A percentile compares a stretch with the other conserved stretches of the same genome.
Conservation (phyloP, 352 stramenopile species). For the Phytophthora foliorum region DNA sequence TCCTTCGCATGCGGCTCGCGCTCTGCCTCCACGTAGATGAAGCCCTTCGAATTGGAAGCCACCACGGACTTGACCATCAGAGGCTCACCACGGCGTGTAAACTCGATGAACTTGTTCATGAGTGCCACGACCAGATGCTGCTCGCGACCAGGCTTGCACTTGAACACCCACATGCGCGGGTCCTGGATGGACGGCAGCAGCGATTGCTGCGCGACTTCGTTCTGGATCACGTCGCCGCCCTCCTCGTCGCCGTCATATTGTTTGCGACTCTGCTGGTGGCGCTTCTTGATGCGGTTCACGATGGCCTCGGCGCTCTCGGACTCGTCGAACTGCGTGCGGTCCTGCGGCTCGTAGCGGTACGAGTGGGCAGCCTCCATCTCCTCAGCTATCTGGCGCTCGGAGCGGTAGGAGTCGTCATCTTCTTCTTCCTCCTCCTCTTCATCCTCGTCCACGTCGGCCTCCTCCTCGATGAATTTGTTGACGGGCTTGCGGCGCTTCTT, state of each 20-base stretch:
- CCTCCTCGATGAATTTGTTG: slow-evolving; percentile 93
- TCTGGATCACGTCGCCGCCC: slow-evolving; percentile 84
- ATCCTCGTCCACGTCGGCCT: slow-evolving; percentile 89
- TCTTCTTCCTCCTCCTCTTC: slow-evolving; percentile 91
- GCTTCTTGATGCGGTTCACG: slow-evolving; percentile 91
- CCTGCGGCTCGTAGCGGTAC: slow-evolving; percentile 85
- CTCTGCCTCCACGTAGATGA: slow-evolving; percentile 92
- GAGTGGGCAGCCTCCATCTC: slow-evolving; percentile 69
- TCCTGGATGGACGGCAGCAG: slow-evolving; percentile 91
- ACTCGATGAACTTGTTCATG: slow-evolving; percentile 93
- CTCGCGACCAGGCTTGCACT: slow-evolving; percentile 90
- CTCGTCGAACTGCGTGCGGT: slow-evolving; percentile 79
- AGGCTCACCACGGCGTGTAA: slow-evolving; percentile 83
- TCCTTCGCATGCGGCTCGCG: slow-evolving; percentile 89
- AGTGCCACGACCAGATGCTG: slow-evolving; percentile 88
- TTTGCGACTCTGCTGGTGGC: slow-evolving; percentile 86
- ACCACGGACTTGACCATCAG: slow-evolving; percentile 90
- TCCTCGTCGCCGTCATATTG: slow-evolving; percentile 90
- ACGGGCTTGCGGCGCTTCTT: slow-evolving; percentile 89
- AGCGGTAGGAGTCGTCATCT: slow-evolving; percentile 81
- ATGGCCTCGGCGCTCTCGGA: slow-evolving; percentile 87
- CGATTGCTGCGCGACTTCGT: slow-evolving; percentile 88
- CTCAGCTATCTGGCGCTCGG: slow-evolving; percentile 81
- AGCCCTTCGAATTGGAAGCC: slow-evolving; percentile 89
- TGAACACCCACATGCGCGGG: slow-evolving; percentile 92